Base-by-base conservation (phyloP, 2,329 filamentous ascomycete species). In the Penicillium frequentans region DNA sequence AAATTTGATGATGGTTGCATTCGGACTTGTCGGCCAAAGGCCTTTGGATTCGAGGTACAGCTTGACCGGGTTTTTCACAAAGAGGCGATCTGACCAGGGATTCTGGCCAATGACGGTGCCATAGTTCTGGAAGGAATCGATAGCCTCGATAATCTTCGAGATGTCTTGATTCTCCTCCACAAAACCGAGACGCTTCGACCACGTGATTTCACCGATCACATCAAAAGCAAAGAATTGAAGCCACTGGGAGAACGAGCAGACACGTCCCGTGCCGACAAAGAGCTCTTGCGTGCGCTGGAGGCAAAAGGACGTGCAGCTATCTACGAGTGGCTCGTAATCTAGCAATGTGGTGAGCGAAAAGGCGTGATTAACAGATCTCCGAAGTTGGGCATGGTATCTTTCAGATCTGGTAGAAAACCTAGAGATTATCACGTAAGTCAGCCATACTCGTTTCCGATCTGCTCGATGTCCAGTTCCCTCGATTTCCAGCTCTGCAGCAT, bases 141-240 rank as follows among this genome's bases (percentile, higher is more conserved):
- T 70, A 64, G 90, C 90, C 0, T 73, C 76, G 5, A 92, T 82
- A 51, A 92, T 91, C 0, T 88, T 88, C 60, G 90, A 88, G 14
- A 93, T 84, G 58, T 93, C 90, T 68, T 88, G 81, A 57, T 90
- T 88, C 66, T 84, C 82, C 72, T 93, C 89, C 1, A 93, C 75
- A 63, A 93, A 93, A 0, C 90, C 90, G 58, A 91, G 83, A 0
- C 88, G 81, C 72, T 91, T 90, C 72, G 85, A 87, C 75, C 90
- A 92, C 0, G 89, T 91, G 66, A 92, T 84, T 60, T 90, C 87
- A 6, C 89, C 89, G 60, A 91, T 91, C n/a, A 92, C 90, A 68
- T 93, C 90, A 66, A 92, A 93, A 0, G 90, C 90, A 64, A 90
- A 92, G 69, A 87, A 92, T 67, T 93, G 90, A 56, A 93, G 76